Evolutionary conservation across 495 filamentous ascomycete species (phyloP).

Genomic region (Aspergillus mulundensis): DNA sequence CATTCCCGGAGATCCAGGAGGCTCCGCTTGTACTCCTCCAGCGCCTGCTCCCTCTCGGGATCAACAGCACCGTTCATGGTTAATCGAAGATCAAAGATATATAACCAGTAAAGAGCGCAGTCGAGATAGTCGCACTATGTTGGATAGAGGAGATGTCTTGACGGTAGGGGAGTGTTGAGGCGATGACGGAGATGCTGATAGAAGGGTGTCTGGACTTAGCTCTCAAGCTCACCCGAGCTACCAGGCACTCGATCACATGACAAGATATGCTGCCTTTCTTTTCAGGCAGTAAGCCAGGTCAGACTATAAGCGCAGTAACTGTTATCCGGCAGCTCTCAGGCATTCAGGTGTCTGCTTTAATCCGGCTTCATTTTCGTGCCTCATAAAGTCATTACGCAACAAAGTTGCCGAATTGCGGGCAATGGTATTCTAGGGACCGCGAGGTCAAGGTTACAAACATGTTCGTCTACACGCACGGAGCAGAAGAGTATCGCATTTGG

Average conservation of each 20-base stretch:
- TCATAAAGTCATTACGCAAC: slow-evolving; percentile 22
- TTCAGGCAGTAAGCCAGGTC: too few relatives aligned
- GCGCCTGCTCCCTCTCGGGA: slow-evolving; percentile 73
- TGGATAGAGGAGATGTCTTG: not conserved
- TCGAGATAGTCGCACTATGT: not conserved
- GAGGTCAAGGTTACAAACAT: too few relatives aligned
- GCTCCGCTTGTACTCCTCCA: slow-evolving; percentile 86
- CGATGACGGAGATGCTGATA: slow-evolving; percentile 10
- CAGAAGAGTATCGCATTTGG: not conserved
- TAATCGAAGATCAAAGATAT: slow-evolving; percentile 10
- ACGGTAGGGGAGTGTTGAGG: not conserved
- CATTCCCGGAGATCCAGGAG: slow-evolving; percentile 95
- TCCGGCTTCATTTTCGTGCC: slow-evolving; percentile 12
- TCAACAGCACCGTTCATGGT: slow-evolving; percentile 50
- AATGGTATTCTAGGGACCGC: not conserved
- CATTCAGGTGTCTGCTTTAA: slow-evolving; percentile 14
- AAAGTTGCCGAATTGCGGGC: slow-evolving; percentile 9
- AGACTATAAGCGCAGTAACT: slow-evolving; percentile 17
- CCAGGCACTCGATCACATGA: slow-evolving; percentile 28
- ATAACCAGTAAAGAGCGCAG: not conserved
- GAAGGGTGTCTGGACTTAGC: slow-evolving; percentile 17
- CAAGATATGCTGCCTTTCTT: slow-evolving; percentile 8
- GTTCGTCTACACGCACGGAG: too few relatives aligned
- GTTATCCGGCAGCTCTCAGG: slow-evolving; percentile 18
- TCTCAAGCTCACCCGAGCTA: slow-evolving; percentile 33